These are phyloP conservation scores for Xylariomycetidae sp. DNA, from an alignment of 2,329 filamentous ascomycete genomes.

Conservation along the genomic window DNA sequence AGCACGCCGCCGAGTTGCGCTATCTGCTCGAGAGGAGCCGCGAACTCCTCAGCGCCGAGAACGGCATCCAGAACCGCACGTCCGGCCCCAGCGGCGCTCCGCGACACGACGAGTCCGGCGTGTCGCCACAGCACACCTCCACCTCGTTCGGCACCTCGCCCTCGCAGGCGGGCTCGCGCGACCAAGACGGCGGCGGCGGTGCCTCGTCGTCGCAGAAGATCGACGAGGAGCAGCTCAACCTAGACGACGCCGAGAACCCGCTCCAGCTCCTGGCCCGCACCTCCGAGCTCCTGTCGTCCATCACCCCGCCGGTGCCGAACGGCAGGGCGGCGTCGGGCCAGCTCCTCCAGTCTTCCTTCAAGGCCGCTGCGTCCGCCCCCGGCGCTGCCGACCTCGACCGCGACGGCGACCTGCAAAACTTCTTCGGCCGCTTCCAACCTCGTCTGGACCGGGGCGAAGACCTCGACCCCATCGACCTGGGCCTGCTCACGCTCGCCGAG, in stretches of 20 bases:
- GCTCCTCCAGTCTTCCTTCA: background rate
- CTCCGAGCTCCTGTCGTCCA: conserved; percentile 51
- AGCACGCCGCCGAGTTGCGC: conserved; percentile 40
- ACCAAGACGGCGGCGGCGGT: conserved; percentile 7
- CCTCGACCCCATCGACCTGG: conserved; percentile 63
- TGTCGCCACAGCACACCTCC: conserved; percentile 22
- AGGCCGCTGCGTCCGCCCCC: conserved; percentile 14
- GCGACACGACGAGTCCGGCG: conserved; percentile 16
- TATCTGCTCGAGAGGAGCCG: conserved; percentile 44
- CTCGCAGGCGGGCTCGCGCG: conserved; percentile 22
- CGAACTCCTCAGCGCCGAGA: conserved; percentile 27
- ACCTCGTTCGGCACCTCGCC: conserved; percentile 23
- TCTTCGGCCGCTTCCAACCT: conserved; percentile 60
- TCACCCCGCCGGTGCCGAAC: conserved; percentile 23
- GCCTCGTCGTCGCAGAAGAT: conserved; percentile 25
- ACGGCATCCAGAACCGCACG: conserved; percentile 14
- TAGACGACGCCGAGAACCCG: conserved; percentile 69
- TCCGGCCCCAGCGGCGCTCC: conserved; percentile 10
- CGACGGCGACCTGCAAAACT: conserved; percentile 50
- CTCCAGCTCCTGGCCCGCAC: conserved; percentile 67
- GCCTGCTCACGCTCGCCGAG: conserved; percentile 60
- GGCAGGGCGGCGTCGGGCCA: background rate
- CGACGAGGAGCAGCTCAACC: conserved; percentile 38
- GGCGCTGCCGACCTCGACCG: conserved; percentile 33
- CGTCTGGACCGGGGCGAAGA: conserved; percentile 58